Evolutionary conservation across 345 rosid genomes (phyloP).

Genomic region (Boechera stricta): DNA sequence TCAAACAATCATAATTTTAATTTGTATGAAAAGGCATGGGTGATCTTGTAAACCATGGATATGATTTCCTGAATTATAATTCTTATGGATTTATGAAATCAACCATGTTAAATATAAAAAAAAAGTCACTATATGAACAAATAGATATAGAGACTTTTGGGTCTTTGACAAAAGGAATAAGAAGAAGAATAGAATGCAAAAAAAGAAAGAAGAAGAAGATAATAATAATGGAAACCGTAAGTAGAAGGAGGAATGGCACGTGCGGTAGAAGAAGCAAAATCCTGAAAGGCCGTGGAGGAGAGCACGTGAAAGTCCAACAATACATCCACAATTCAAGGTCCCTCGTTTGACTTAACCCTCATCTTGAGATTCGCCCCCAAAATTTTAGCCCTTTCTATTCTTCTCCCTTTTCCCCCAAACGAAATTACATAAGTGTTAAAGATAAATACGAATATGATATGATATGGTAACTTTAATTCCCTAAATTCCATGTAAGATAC

Average conservation of each 20-base stretch:
- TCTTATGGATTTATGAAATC: neutral
- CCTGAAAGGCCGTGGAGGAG: conserved; percentile 43
- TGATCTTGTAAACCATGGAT: conserved; percentile 5
- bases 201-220: too few relatives aligned
- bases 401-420: neutral
- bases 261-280: conserved; percentile 43
- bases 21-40: neutral
- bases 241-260: conserved; percentile 41
- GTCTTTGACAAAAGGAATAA: conserved; percentile 25
- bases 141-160: conserved; percentile 9
- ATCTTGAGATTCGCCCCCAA: conserved; percentile 36
- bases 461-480: conserved; percentile 6
- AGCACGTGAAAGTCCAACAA: conserved; percentile 51
- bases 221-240: conserved; percentile 22
- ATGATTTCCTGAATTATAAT: conserved; percentile 1
- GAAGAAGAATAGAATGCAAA: conserved; percentile 2
- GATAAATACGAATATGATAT: neutral
- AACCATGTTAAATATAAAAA: neutral
- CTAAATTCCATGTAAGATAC: conserved; percentile 32
- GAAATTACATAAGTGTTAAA: neutral
- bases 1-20: neutral
- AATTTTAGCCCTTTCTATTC: neutral
- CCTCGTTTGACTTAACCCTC: conserved; percentile 46
- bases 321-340: conserved; percentile 48
- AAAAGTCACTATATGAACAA: neutral